Conservation (phyloP, 2,329 filamentous ascomycete genomes). For the Fusarium robinianum region DNA sequence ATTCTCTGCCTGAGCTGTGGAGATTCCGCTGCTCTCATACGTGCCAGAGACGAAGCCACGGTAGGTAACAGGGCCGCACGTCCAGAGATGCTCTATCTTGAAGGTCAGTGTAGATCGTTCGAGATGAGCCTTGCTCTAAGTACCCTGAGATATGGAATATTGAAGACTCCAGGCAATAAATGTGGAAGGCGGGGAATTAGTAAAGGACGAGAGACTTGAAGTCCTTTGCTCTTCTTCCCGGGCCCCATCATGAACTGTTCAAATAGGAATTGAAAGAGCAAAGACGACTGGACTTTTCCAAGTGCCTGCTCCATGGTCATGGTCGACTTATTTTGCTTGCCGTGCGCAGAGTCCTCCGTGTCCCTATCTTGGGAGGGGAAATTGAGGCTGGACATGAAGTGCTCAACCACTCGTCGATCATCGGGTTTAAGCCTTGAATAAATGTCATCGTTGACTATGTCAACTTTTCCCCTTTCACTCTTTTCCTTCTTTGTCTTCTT, state of each 20-base stretch:
- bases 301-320: conserved; percentile 4
- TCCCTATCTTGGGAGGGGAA: background rate
- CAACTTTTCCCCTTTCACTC: background rate
- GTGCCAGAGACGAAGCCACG: conserved; percentile 39
- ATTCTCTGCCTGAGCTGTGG: conserved; percentile 40
- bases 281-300: conserved; percentile 6
- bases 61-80: conserved; percentile 35
- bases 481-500: conserved; percentile 4
- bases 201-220: conserved; percentile 25
- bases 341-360: background rate
- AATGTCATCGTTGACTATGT: conserved; percentile 8
- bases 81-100: conserved; percentile 32
- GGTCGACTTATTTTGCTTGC: background rate
- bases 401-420: conserved; percentile 39
- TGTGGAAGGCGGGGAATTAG: conserved; percentile 31
- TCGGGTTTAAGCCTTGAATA: conserved; percentile 20
- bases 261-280: conserved; percentile 28
- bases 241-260: conserved; percentile 37
- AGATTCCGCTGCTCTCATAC: conserved; percentile 44
- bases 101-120: conserved; percentile 9
- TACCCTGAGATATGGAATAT: conserved; percentile 44
- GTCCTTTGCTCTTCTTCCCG: conserved; percentile 25
- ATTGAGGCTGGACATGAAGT: conserved; percentile 36
- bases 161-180: conserved; percentile 44
- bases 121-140: background rate